Percentiles rank a stretch among this genome's conserved stretches.
phyloP scores from a whole-genome alignment of 2,329 filamentous ascomycete genomes.

The Fusarium secorum region DNA sequence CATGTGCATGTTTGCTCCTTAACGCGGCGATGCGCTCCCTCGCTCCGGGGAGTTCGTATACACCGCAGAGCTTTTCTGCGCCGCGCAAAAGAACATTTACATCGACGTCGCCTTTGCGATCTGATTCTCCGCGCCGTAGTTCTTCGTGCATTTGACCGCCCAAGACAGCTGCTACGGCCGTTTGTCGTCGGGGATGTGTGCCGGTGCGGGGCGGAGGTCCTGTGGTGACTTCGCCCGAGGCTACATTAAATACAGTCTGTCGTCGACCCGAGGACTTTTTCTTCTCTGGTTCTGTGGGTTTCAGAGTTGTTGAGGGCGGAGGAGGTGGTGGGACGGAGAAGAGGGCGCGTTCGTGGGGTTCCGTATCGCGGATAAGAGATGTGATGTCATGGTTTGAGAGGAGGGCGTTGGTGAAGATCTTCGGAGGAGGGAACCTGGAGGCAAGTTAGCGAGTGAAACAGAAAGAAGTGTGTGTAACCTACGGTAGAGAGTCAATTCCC shows the following conservation, averaged over 20 bases:
- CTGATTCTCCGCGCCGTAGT: slow-evolving; percentile 67
- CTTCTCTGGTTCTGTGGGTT: slow-evolving; percentile 49
- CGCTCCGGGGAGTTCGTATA: slow-evolving; percentile 85
- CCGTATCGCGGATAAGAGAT: slow-evolving; percentile 91
- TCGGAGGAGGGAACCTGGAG: slow-evolving; percentile 83
- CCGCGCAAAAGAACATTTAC: slow-evolving; percentile 84
- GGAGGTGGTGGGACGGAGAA: slow-evolving; percentile 88
- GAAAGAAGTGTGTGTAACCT: slow-evolving; percentile 41
- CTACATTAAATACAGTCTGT: slow-evolving; percentile 72
- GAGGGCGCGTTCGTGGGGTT: slow-evolving; percentile 90
- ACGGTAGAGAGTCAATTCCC: slow-evolving; percentile 79
- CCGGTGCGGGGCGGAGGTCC: slow-evolving; percentile 57
- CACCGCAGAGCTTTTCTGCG: slow-evolving; percentile 87
- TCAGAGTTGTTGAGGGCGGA: slow-evolving; percentile 48
- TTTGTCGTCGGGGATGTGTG: slow-evolving; percentile 70
- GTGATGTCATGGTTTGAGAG: slow-evolving; percentile 92
- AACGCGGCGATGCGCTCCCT: slow-evolving; percentile 77
- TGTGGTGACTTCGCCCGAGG: slow-evolving; percentile 68
- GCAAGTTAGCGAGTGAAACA: background rate
- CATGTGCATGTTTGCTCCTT: slow-evolving; percentile 73
- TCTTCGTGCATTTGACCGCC: slow-evolving; percentile 86
- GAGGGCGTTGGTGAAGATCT: slow-evolving; percentile 93
- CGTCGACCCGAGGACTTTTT: slow-evolving; percentile 56
- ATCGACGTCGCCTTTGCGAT: slow-evolving; percentile 74
- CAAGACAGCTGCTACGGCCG: slow-evolving; percentile 87